These are phyloP conservation scores for Leersia perrieri DNA, from an alignment of 176 grass and related monocot genomes.

Conservation along the genomic window DNA sequence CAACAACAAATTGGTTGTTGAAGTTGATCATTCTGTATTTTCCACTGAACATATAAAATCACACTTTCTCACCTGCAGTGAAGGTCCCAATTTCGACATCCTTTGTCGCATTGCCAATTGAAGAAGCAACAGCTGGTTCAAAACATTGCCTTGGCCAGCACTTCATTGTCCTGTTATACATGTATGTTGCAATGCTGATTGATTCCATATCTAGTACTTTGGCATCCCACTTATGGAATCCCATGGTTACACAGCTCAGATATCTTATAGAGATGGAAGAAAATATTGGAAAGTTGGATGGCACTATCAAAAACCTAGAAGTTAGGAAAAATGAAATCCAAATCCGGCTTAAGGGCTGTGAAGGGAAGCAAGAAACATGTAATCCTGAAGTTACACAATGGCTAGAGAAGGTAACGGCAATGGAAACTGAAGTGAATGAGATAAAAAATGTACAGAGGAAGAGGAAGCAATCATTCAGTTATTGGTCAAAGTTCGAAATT, in stretches of 20 bases:
- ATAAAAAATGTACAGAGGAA: conserved; percentile 18
- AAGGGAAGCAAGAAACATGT: conserved; percentile 41
- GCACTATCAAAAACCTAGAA: conserved; percentile 21
- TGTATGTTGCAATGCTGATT: not conserved
- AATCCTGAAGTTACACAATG: conserved; percentile 34
- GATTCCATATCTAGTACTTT: not conserved
- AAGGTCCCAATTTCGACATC: not conserved
- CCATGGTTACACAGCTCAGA: not conserved
- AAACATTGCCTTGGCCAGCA: not conserved
- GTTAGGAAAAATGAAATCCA: conserved; percentile 33
- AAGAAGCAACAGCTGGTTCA: not conserved
- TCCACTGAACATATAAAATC: not conserved
- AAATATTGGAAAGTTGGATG: conserved; percentile 20
- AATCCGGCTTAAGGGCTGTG: conserved; percentile 24
- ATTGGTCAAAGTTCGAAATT: conserved; percentile 33
- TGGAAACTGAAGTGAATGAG: conserved; percentile 13
- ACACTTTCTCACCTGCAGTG: conserved; percentile 12
- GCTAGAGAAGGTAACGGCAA: not conserved
- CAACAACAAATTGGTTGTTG: not conserved
- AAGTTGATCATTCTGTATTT: not conserved
- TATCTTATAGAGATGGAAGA: conserved; percentile 33
- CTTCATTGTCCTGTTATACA: not conserved
- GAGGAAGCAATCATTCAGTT: conserved; percentile 3
- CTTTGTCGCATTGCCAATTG: not conserved
- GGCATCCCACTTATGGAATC: conserved; percentile 28